Evolutionary conservation across 2,329 filamentous ascomycete genomes (phyloP), one percentile per base, ranked within the genome.

Genomic region (Penicillium verrucosum): DNA sequence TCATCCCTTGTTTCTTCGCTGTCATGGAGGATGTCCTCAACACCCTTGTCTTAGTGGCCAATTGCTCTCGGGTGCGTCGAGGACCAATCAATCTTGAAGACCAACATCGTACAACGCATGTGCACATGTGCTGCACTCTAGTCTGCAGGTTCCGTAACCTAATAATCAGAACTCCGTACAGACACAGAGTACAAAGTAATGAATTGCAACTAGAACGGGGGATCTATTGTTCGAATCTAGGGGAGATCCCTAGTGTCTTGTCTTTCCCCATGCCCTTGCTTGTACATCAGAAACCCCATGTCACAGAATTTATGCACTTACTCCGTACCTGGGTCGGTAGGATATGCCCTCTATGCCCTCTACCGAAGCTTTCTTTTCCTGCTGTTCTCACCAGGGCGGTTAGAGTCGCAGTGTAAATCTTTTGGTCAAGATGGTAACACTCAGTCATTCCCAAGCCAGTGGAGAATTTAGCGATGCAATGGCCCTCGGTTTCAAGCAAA

Each of bases 1-100:
- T 56, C 43, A 58, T 41, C 64, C 62, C 62, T 65, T 65, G 64
- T 50, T 55, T 54, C n/a, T 53, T 25, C 10, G 36, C 42, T 54
- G 51, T 48, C 51, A 53, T 54, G 29, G 38, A 50, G 25, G 47
- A 51, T 44, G 30, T 51, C 18, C 34, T 32, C 16, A 25, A 54
- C 27, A 29, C 34, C 47, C 50, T 25, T 51, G 16, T 21, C 32
- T 18, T 40, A 44, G 53, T 38, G 47, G 53, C 34, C 47, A 51
- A 56, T 56, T 42, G 41, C 49, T 44, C 40, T 44, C 48, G 38
- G 48, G 29, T 51, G 7, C 49, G 16, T 44, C 21, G 21, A 36
- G 40, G 21, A 5, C 38, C 41, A 52, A 52, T 46, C 34, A 25
- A 46, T 11, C 23, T 18, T n/a, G 7, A 29, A 27, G 18, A 6